Evolutionary conservation across 2,329 filamentous ascomycete genomes (phyloP), one percentile per base, ranked within the genome.

Genomic region (Pleoardoris graminearum): DNA sequence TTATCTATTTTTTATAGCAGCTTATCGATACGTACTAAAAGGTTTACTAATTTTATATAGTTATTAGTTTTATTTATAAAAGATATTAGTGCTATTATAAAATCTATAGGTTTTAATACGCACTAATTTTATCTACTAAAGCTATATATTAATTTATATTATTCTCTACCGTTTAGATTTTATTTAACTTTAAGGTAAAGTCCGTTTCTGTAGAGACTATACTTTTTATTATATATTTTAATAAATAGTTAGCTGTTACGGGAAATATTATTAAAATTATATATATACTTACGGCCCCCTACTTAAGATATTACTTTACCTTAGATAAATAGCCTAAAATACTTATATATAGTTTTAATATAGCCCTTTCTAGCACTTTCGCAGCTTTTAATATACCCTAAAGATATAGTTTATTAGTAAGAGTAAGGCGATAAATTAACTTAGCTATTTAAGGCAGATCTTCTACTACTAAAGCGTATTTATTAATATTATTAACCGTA

Each of bases 321-420:
- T 48, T 59, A 7, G 56, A 53, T 17, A 61, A 48, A 53, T 29
- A 59, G 14, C 39, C 16, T 21, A 61, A 41, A 33, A 56, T 51
- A 29, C 11, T 19, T 27, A 48, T 48, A 44, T 61, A 61, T 4
- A 61, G 51, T 5, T 55, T 53, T 16, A 53, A 30, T n/a, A 57
- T 3, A 42, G 45, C 38, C 23, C 12, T 43, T 48, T 54, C 48
- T 8, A 57, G 48, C 30, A 41, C 44, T 44, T 37, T 25, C n/a
- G 25, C 32, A 25, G 44, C 41, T 44, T 46, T 41, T 2, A 30
- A 53, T 30, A 22, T 43, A 37, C 44, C 27, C 7, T 52, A n/a
- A 17, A 55, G 27, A 51, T 53, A 54, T n/a, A 57, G 27, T 7
- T 30, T 17, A 21, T 61, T 51, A 6, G 46, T 43, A 23, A 59